Evolutionary conservation across 441 rosid species (phyloP).

Genomic region (Mallotus japonicus): DNA sequence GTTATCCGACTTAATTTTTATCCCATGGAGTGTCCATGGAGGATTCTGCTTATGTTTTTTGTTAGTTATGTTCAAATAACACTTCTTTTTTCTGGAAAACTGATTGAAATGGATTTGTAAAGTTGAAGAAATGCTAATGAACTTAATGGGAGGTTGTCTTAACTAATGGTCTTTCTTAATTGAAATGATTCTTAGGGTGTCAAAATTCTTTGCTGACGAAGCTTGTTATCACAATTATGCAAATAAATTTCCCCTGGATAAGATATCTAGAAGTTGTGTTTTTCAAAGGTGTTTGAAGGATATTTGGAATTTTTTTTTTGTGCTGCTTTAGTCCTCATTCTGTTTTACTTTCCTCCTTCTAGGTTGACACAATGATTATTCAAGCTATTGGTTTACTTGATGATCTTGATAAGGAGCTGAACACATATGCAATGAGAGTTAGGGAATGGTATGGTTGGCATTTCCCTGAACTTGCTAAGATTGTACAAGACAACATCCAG

Average conservation of each 20-base stretch:
- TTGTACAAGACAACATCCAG: conserved; percentile 72
- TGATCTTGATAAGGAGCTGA: conserved; percentile 90
- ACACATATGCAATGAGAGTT: conserved; percentile 89
- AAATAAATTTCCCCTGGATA: not conserved
- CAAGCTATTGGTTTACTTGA: conserved; percentile 92
- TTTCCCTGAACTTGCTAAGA: conserved; percentile 94
- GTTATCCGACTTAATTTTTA: not conserved
- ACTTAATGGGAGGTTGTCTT: not conserved
- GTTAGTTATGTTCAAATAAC: not conserved
- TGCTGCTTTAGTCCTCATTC: not conserved
- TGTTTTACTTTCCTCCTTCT: conserved; percentile 12
- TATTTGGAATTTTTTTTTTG: not conserved
- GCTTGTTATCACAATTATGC: not conserved
- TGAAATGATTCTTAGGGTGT: not conserved
- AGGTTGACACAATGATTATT: conserved; percentile 95
- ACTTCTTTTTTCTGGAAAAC: not conserved
- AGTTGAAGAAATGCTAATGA: not conserved
- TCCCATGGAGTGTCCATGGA: not conserved
- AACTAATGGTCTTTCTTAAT: not conserved
- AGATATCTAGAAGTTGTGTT: not conserved
- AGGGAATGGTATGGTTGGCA: conserved; percentile 99
- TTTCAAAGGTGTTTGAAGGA: not conserved
- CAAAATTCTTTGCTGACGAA: not conserved
- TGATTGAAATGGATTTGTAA: not conserved
- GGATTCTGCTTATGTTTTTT: too few species aligned